Evolutionary conservation across 495 filamentous ascomycete species (phyloP), one percentile per base, ranked within the genome.

Genomic region (Podospora conica): DNA sequence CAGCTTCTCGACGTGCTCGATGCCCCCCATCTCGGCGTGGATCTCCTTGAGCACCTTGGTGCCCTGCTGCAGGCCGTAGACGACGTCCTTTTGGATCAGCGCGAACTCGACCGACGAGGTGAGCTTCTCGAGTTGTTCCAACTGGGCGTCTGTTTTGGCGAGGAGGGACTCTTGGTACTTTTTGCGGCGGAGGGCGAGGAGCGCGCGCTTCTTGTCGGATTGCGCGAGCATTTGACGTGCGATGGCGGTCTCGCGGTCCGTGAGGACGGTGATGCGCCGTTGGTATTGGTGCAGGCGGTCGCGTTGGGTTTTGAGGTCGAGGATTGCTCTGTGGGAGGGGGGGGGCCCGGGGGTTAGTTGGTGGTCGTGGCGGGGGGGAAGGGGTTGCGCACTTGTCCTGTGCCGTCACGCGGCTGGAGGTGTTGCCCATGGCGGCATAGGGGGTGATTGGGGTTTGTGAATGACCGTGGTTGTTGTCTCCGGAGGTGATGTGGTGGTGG

Each of bases 251-350:
- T 98, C 96, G 61, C 87, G 86, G 73, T 87, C 78, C 12, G 95
- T 96, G 22, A 98, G 85, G 60, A 90, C 81, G 29, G 87, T 87
- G 73, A 98, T 94, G 69, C 90, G 90, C 66, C 88, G 87, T 75
- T 96, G 92, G 79, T 98, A 97, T 71, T 96, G 91, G 68, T 93
- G 92, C 2, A 98, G 91, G 71, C 91, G 93, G 83, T 98, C 95
- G 74, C 95, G 93, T 79, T 98, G 96, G 80, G 88, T 90, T 77
- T 98, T 98, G 75, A 98, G 87, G 79, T 98, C 92, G 65, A 97
- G 89, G 76, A 98, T 97, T 40, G 95, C 95, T 70, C 80, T 80
- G 59, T 9, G 7, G 18, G n/a, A 5, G 57, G 65, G 58, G 56
- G 27, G 25, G 40, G 12, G 60, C n/a, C n/a, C n/a, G 53, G 23